Base-by-base conservation (phyloP, 2,329 filamentous ascomycete species). In the Ascochyta rabiei region DNA sequence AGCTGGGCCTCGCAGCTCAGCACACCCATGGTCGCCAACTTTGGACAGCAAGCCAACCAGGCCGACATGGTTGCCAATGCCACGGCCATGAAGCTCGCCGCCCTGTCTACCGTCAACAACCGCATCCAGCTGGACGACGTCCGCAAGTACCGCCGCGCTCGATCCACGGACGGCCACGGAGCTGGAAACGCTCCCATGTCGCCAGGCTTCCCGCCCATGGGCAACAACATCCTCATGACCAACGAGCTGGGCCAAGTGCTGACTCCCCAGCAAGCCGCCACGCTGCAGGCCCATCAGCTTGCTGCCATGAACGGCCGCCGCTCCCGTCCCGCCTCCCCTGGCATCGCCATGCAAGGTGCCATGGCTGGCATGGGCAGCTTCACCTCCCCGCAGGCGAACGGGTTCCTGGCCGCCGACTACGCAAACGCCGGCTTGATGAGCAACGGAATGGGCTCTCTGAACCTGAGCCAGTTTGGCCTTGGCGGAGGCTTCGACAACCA, bases 1-100 rank as follows among this genome's bases (percentile, higher is more conserved):
- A 98, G 95, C 80, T 99, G 95, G 95, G 95, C 95, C 21, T 98
- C 95, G 8, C 96, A 97, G 90, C 88, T 96, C 61, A 98, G 96
- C 78, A 99, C 95, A 2, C 95, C 95, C 2, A 96, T 98, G 89
- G 90, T 93, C 5, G 80, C 91, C 35, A 93, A 88, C 63, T 99
- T 98, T 76, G 77, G 82, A 57, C 82, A 83, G 62, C 77, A 77
- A 34, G 77, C 81, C 59, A 87, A 84, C 51, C 93, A 97, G 74
- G 93, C 92, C 15, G 95, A 99, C 70, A 98, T 98, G 93, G 89
- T 99, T 53, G 95, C 95, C 55, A 99, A 98, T 72, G 95, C 95
- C 23, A 98, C 95, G 15, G 95, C 95, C 19, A 99, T 99, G 95
- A 99, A 99, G 76, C 84, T 99, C 46, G 95, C 95, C 40, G 95